Conservation (phyloP, 306 rosid species). For the Citrullus colocynthis region DNA sequence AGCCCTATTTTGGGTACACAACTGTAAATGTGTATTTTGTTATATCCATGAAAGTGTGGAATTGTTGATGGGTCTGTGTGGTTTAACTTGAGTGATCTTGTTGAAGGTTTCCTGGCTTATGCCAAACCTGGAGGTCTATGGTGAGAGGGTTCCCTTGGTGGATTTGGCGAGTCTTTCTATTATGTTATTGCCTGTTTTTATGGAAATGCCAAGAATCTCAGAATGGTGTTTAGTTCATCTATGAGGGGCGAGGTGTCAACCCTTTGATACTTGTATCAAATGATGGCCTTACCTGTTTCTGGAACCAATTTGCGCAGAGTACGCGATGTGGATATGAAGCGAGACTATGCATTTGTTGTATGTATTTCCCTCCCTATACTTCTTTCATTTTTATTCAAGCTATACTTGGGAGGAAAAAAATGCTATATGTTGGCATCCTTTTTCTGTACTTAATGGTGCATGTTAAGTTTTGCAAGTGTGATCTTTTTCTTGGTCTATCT, state of each 20-base stretch:
- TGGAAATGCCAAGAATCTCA: conserved; percentile 40
- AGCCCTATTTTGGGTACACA: conserved; percentile 5
- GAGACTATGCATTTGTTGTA: conserved; percentile 45
- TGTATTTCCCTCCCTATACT: conserved; percentile 10
- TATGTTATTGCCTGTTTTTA: conserved; percentile 38
- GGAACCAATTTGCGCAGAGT: conserved; percentile 46
- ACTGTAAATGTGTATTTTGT: conserved; percentile 11
- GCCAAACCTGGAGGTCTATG: conserved; percentile 52
- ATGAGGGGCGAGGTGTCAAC: conserved; percentile 47
- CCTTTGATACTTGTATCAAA: conserved; percentile 34
- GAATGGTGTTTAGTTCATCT: conserved; percentile 50
- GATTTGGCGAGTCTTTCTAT: conserved; percentile 50
- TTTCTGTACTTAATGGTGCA: not conserved
- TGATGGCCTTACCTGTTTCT: conserved; percentile 50
- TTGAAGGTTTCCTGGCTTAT: conserved; percentile 48
- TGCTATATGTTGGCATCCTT: not conserved
- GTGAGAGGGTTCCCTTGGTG: conserved; percentile 46
- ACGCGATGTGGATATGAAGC: conserved; percentile 55
- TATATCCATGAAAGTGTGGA: conserved; percentile 14
- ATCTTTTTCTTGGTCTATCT: not conserved
- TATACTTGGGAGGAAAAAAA: no score
- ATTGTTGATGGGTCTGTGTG: conserved; percentile 28
- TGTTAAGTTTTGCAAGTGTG: conserved; percentile 5
- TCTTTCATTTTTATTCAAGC: not conserved
- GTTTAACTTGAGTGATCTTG: conserved; percentile 50